Evolutionary conservation across 331 rosid genomes (phyloP).

Genomic region (Cucumis variabilis): DNA sequence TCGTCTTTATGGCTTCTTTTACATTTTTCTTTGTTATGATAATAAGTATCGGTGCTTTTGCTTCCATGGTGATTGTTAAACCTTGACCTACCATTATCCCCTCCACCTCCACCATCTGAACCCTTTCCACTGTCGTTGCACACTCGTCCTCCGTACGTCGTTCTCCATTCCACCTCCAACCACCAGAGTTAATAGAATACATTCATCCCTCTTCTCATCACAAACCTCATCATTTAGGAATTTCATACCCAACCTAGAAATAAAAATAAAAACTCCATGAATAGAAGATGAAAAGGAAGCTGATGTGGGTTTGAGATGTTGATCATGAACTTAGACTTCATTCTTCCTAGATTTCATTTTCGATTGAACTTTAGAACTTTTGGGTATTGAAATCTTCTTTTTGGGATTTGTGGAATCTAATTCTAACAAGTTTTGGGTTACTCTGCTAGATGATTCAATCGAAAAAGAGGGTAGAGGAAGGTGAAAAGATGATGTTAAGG

Average conservation of each 20-base stretch:
- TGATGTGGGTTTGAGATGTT: conserved; percentile 23
- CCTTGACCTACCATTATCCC: conserved; percentile 37
- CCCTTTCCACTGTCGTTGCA: conserved; percentile 45
- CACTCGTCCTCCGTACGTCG: conserved; percentile 58
- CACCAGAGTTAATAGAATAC: conserved; percentile 53
- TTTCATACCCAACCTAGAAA: conserved; percentile 49
- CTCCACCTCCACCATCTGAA: conserved; percentile 53
- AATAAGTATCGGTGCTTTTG: conserved; percentile 61
- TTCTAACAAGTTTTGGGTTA: conserved; percentile 35
- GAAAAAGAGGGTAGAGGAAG: background rate
- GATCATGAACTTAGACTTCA: conserved; percentile 30
- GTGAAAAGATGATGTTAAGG: conserved; percentile 22
- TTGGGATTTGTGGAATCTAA: conserved; percentile 43
- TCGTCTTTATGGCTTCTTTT: no score
- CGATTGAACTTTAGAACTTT: conserved; percentile 13
- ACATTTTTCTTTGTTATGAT: no score
- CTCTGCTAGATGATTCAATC: conserved; percentile 30
- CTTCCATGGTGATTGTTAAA: conserved; percentile 55
- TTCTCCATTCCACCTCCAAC: conserved; percentile 54
- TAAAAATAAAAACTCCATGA: conserved; percentile 47
- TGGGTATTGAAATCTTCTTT: conserved; percentile 28
- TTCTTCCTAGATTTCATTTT: conserved; percentile 36
- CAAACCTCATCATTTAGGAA: conserved; percentile 36
- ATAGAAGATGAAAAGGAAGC: conserved; percentile 32
- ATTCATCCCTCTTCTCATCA: conserved; percentile 33